Evolutionary conservation across 257 asterid genomes (phyloP).

Genomic region (Solanum chmielewskii): DNA sequence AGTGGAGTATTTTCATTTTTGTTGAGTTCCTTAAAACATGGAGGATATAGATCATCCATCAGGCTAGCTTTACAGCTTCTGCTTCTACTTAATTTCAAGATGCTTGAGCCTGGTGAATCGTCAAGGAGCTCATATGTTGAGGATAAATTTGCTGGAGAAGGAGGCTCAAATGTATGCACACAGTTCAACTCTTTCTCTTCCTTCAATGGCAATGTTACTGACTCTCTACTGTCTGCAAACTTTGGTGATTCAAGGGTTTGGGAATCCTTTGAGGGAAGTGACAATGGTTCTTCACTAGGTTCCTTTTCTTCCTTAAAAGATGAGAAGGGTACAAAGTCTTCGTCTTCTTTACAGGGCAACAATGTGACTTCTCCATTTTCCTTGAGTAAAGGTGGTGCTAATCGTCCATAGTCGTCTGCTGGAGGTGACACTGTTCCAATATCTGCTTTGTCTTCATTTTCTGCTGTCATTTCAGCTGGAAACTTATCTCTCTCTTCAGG

Average conservation of each 20-base stretch:
- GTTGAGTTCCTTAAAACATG: slow-evolving; percentile 28
- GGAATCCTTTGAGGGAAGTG: slow-evolving; percentile 8
- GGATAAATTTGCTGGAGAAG: slow-evolving; percentile 26
- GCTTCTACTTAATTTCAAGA: slow-evolving; percentile 41
- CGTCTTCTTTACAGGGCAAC: slow-evolving; percentile 9
- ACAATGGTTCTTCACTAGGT: background rate
- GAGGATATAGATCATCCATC: slow-evolving; percentile 22
- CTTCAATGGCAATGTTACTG: slow-evolving; percentile 2
- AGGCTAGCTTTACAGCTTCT: slow-evolving; percentile 67
- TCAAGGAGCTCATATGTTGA: slow-evolving; percentile 19
- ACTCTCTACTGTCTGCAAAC: slow-evolving; percentile 12
- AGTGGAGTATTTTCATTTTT: slow-evolving; percentile 33
- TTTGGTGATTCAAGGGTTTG: slow-evolving; percentile 17
- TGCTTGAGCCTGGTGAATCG: slow-evolving; percentile 17
- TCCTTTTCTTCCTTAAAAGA: slow-evolving; percentile 17
- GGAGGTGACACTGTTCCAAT: slow-evolving; percentile 13
- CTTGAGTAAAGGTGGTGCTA: slow-evolving; percentile 6
- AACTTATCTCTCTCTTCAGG: slow-evolving; percentile 17
- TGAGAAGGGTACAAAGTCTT: slow-evolving; percentile 8
- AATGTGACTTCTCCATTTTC: slow-evolving; percentile 12
- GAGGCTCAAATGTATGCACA: slow-evolving; percentile 17
- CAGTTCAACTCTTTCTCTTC: slow-evolving; percentile 37
- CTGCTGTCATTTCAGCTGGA: slow-evolving; percentile 4
- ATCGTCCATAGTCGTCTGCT: slow-evolving; percentile 7
- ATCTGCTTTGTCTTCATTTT: slow-evolving; percentile 2